These are phyloP conservation scores for Phytophthora meadii DNA, from an alignment of 352 stramenopile genomes.

Conservation along the genomic window DNA sequence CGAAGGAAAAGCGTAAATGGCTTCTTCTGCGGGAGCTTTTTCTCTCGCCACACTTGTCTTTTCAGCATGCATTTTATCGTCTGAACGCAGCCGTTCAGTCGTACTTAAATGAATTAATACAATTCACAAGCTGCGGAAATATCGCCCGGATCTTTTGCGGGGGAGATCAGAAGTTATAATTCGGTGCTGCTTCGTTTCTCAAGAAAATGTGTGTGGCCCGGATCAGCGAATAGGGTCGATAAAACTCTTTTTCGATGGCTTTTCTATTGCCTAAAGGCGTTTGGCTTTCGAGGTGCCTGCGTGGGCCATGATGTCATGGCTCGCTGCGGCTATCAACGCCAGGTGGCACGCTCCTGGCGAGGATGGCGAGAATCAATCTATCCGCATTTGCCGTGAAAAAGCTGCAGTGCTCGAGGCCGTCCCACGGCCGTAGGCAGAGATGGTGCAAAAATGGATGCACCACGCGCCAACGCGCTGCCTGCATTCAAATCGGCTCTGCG, in stretches of 20 bases:
- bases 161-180: slow-evolving; percentile 1
- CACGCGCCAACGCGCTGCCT: slow-evolving; percentile 18
- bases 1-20: slow-evolving; percentile 39
- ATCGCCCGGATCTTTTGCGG: slow-evolving; percentile 12
- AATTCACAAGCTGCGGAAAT: slow-evolving; percentile 19
- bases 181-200: slow-evolving; percentile 27
- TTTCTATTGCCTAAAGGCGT: slow-evolving; percentile 21
- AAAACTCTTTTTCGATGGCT: neutral
- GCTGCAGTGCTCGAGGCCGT: slow-evolving; percentile 1
- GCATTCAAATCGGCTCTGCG: slow-evolving; percentile 22
- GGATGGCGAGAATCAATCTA: neutral
- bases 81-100: too few relatives aligned
- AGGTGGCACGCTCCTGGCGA: slow-evolving; percentile 4
- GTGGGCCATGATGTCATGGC: slow-evolving; percentile 25
- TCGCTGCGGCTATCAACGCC: slow-evolving; percentile 4
- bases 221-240: slow-evolving; percentile 10
- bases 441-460: slow-evolving; percentile 15
- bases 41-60: slow-evolving; percentile 9
- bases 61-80: slow-evolving; percentile 9
- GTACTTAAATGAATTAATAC: slow-evolving; percentile 2
- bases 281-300: slow-evolving; percentile 11
- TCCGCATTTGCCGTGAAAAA: neutral
- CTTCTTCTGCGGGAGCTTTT: slow-evolving; percentile 13
- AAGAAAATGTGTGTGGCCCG: slow-evolving; percentile 17
- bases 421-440: slow-evolving; percentile 5